Evolutionary conservation across 2,329 filamentous ascomycete genomes (phyloP).

Genomic region (Colletotrichum tabaci): DNA sequence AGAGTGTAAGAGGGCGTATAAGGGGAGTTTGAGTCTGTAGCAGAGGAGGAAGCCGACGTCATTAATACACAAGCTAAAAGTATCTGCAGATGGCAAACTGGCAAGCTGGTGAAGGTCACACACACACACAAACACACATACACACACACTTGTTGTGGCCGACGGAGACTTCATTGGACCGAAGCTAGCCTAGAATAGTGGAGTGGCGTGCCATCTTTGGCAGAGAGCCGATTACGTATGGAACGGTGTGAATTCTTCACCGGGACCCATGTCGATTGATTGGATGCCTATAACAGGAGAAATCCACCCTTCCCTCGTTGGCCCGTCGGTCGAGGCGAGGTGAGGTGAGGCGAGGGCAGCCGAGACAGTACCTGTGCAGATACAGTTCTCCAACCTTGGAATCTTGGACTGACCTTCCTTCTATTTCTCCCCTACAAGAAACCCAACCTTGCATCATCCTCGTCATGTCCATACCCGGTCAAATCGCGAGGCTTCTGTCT

Average conservation of each 20-base stretch:
- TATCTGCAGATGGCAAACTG: slow-evolving; percentile 2
- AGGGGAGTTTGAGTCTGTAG: background rate
- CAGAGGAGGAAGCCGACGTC: slow-evolving; percentile 7
- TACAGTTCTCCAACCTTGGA: too few relatives aligned
- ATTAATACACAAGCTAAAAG: slow-evolving; percentile 3
- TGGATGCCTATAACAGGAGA: background rate
- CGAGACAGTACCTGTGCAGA: background rate
- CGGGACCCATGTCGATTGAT: background rate
- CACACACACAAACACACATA: too few relatives aligned
- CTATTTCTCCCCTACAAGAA: too few relatives aligned
- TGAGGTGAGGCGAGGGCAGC: background rate
- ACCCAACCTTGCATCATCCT: too few relatives aligned
- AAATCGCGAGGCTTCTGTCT: too few relatives aligned
- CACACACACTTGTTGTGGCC: background rate
- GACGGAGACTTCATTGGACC: slow-evolving; percentile 23
- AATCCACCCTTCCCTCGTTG: background rate
- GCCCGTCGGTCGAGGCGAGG: too few relatives aligned
- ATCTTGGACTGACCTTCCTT: too few relatives aligned
- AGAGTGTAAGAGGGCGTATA: background rate
- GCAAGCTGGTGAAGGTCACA: slow-evolving; percentile 6
- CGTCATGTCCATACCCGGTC: too few relatives aligned
- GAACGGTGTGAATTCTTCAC: background rate
- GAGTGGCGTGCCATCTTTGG: slow-evolving; percentile 17
- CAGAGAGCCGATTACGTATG: slow-evolving; percentile 11
- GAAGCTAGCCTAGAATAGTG: slow-evolving; percentile 34